phyloP scores from a whole-genome alignment of 495 filamentous ascomycete species.

The Halenospora varia region DNA sequence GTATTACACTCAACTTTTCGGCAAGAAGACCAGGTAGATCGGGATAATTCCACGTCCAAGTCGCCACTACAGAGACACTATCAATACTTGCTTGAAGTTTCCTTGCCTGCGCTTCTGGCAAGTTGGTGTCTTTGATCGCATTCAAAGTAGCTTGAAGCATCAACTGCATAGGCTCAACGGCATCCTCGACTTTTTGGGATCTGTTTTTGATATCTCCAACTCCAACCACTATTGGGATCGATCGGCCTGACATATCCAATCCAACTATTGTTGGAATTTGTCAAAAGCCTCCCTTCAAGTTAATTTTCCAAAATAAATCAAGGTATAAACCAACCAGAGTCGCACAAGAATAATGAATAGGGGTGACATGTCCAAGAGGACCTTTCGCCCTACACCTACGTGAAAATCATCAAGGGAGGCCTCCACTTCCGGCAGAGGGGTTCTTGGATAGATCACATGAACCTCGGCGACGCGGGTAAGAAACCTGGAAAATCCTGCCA shows the following conservation, averaged over 20 bases:
- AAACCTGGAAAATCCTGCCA: background rate
- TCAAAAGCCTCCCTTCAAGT: too few relatives aligned
- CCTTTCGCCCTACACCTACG: too few relatives aligned
- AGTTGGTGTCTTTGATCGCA: constrained; percentile 40
- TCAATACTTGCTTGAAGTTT: constrained; percentile 43
- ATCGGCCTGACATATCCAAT: background rate
- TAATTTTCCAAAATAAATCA: too few relatives aligned
- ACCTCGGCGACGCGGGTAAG: background rate
- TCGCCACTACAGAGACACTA: constrained; percentile 48
- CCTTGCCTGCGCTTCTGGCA: constrained; percentile 12
- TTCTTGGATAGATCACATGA: background rate
- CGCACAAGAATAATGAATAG: too few relatives aligned
- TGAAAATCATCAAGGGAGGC: background rate
- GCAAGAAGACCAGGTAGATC: constrained; percentile 44
- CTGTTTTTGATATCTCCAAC: constrained; percentile 51
- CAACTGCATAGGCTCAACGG: constrained; percentile 46
- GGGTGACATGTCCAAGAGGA: too few relatives aligned
- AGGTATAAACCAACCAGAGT: too few relatives aligned
- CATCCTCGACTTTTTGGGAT: constrained; percentile 42
- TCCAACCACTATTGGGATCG: constrained; percentile 47
- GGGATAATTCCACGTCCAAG: constrained; percentile 55
- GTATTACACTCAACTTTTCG: constrained; percentile 33
- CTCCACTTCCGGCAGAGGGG: background rate
- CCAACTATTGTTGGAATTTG: background rate
- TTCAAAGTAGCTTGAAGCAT: constrained; percentile 44